A percentile compares a stretch with the other conserved stretches of the same genome.
phyloP scores from a whole-genome alignment of 2,329 filamentous ascomycete species.

The Fusarium bulbicola region DNA sequence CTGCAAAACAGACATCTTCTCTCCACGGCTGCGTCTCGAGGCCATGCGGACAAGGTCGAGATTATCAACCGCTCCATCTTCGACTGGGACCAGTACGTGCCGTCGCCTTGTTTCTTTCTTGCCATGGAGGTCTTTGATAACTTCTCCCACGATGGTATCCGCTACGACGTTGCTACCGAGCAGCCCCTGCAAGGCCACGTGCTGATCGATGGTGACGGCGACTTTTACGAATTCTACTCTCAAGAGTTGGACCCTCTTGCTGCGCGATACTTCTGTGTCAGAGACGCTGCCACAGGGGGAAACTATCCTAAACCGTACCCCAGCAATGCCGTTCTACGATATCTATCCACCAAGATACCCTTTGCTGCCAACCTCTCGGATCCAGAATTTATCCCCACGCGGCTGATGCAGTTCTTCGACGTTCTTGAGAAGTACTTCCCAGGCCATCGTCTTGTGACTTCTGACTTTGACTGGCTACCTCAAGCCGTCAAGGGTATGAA shows the following conservation, averaged over 20 bases:
- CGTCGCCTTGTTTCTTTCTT: slow-evolving; percentile 94
- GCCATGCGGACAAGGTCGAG: slow-evolving; percentile 86
- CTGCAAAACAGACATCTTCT: slow-evolving; percentile 79
- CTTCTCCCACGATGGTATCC: slow-evolving; percentile 92
- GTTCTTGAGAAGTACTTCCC: slow-evolving; percentile 90
- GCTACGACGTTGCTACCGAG: slow-evolving; percentile 85
- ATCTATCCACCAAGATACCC: slow-evolving; percentile 71
- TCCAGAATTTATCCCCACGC: slow-evolving; percentile 93
- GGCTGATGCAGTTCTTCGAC: slow-evolving; percentile 96
- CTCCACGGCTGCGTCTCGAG: slow-evolving; percentile 71
- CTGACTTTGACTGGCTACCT: slow-evolving; percentile 88
- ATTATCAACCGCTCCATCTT: slow-evolving; percentile 97
- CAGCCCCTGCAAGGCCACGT: slow-evolving; percentile 88
- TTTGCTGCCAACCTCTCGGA: slow-evolving; percentile 79
- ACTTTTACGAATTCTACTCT: slow-evolving; percentile 95
- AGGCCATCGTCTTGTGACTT: slow-evolving; percentile 85
- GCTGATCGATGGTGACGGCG: slow-evolving; percentile 82
- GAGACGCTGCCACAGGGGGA: slow-evolving; percentile 76
- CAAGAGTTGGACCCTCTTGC: slow-evolving; percentile 83
- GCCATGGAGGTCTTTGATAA: slow-evolving; percentile 99
- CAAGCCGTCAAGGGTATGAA: slow-evolving; percentile 86
- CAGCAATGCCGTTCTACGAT: slow-evolving; percentile 64
- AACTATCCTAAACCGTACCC: slow-evolving; percentile 71
- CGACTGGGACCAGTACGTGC: slow-evolving; percentile 89
- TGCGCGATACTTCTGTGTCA: slow-evolving; percentile 82